Percentiles rank a stretch among this genome's conserved stretches.
Evolutionary conservation across 2,329 filamentous ascomycete genomes (phyloP).

Genomic region (Rosellinia necatrix): DNA sequence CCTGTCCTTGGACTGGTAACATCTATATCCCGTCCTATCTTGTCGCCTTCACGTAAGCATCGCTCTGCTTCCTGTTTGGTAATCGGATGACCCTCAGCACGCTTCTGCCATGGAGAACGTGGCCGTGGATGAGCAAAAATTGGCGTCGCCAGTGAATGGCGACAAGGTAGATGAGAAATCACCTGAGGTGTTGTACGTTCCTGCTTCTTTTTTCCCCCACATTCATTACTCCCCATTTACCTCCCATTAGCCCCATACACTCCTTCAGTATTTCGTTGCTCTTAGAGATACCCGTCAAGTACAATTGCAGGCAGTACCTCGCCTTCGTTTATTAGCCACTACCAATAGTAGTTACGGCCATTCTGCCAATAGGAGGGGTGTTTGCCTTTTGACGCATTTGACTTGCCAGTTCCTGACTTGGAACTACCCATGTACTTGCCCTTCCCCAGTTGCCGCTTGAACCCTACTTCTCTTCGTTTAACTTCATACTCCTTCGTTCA

Average conservation of each 20-base stretch:
- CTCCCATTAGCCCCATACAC: too few species aligned
- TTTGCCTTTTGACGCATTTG: conserved; percentile 2
- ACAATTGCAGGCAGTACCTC: background rate
- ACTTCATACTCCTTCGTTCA: background rate
- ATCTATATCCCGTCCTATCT: too few species aligned
- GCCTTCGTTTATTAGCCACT: background rate
- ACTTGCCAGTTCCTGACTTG: too few species aligned
- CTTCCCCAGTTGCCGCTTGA: too few species aligned
- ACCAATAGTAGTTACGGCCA: background rate
- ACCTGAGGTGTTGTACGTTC: conserved; percentile 23
- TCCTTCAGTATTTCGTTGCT: too few species aligned
- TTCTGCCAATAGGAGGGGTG: background rate
- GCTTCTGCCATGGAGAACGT: conserved; percentile 21
- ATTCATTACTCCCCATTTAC: too few species aligned
- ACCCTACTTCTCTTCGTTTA: background rate
- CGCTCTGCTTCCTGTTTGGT: too few species aligned
- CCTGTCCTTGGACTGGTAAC: too few species aligned
- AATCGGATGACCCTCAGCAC: too few species aligned
- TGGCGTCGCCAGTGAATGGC: conserved; percentile 8
- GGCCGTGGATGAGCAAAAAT: conserved; percentile 17
- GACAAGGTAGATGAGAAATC: conserved; percentile 20
- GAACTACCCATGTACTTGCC: too few species aligned
- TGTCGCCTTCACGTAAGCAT: too few species aligned
- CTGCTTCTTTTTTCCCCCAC: background rate
- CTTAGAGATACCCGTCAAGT: background rate